These are phyloP conservation scores for Platanthera guangdongensis DNA, from an alignment of 106 monocot genomes.

Conservation along the genomic window DNA sequence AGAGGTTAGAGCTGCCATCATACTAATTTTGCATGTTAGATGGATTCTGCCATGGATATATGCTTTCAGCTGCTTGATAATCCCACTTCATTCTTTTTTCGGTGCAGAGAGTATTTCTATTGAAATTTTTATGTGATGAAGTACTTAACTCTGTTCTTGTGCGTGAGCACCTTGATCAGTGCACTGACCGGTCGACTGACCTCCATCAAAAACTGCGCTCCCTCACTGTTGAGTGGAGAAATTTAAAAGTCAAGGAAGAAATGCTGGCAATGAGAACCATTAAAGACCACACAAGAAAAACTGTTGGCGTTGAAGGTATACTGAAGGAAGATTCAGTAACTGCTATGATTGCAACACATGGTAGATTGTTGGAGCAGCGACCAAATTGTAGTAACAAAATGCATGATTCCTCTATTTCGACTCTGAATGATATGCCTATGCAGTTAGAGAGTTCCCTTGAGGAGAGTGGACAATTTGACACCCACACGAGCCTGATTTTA, in stretches of 20 bases:
- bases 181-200: constrained; percentile 61
- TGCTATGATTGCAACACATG: constrained; percentile 17
- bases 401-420: constrained; percentile 13
- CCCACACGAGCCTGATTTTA: constrained; percentile 1
- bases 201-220: constrained; percentile 69
- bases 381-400: constrained; percentile 19
- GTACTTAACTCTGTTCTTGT: constrained; percentile 66
- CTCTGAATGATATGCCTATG: constrained; percentile 8
- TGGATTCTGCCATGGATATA: not conserved
- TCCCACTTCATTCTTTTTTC: constrained; percentile 8
- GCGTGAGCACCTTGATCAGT: constrained; percentile 87
- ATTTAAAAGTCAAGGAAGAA: constrained; percentile 77
- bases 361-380: constrained; percentile 13
- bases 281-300: constrained; percentile 30
- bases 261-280: constrained; percentile 20
- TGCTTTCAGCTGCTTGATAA: not conserved
- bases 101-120: constrained; percentile 68
- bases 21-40: not conserved
- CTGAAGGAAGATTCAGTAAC: constrained; percentile 21
- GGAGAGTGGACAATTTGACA: constrained; percentile 26
- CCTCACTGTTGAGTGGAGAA: constrained; percentile 58
- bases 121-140: constrained; percentile 96
- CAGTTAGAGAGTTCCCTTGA: constrained; percentile 13
- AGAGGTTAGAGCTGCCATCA: not conserved
- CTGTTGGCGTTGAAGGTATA: constrained; percentile 14